Base-by-base conservation (phyloP, 2,329 filamentous ascomycete species). In the Apiospora rasikravindrae region DNA sequence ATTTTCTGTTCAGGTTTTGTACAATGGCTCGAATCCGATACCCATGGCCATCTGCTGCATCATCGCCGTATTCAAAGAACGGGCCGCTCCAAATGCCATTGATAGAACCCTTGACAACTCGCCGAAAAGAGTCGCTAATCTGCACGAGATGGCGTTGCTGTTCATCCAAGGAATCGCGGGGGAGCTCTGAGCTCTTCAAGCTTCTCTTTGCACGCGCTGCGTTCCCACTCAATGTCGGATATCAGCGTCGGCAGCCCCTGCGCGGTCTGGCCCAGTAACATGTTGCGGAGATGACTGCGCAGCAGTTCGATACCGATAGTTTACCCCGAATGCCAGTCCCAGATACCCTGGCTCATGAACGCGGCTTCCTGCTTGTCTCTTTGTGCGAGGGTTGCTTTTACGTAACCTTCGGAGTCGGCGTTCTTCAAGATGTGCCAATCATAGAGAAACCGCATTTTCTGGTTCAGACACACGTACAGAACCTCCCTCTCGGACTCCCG, bases 401-500 rank as follows among this genome's bases (percentile, higher is more conserved):
- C 24, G 11, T 19, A 13, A 7, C 7, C 24, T 22, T 61, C 24
- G 4, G 53, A 77, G 57, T 74, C 70, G 29, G 70, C 79, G 74
- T 88, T 88, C 37, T 81, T 81, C n/a, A 89, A 75, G 0, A 88
- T 82, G 71, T 88, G 86, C 86, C 86, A 89, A 0, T 87, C 86
- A 0, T 88, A 83, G 0, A 82, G 78, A 29, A 89, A 84, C 5
- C 82, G 74, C 0, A 86, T 81, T 13, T 87, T 88, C 67, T 78
- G 79, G 0, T 83, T 85, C 0, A 87, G 80, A 0, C 77, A 74
- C 0, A 86, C 49, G 67, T 82, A 87, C 4, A 76, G 71, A 0
- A 69, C 71, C 73, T 87, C 84, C 24, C 77, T 81, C 0, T 81
- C 82, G 0, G 84, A 85, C 4, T 80, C 81, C 0, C 69, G 47